These are phyloP conservation scores for Exserohilum rostratum DNA, from an alignment of 2,329 filamentous ascomycete genomes.

Conservation along the genomic window DNA sequence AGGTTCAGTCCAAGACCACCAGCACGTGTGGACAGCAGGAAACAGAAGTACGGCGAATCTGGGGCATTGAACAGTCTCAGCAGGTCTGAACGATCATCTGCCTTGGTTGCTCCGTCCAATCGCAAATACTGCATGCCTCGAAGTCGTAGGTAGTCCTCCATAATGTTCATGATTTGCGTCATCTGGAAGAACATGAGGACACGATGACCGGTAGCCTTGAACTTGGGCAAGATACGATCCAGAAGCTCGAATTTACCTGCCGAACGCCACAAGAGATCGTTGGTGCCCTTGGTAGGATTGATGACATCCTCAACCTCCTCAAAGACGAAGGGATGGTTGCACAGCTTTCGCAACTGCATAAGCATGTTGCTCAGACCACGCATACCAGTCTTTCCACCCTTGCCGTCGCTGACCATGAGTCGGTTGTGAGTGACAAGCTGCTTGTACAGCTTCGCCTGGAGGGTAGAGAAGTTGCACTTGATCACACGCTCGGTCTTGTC, in stretches of 20 bases:
- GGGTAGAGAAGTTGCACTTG: slow-evolving; percentile 96
- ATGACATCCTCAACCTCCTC: slow-evolving; percentile 98
- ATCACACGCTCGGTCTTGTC: slow-evolving; percentile 99
- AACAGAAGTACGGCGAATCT: slow-evolving; percentile 92
- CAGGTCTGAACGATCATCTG: slow-evolving; percentile 92
- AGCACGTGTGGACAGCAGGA: slow-evolving; percentile 96
- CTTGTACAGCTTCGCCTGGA: slow-evolving; percentile 94
- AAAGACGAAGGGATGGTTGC: slow-evolving; percentile 98
- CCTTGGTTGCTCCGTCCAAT: slow-evolving; percentile 95
- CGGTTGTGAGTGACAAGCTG: slow-evolving; percentile 97
- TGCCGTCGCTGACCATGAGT: slow-evolving; percentile 91
- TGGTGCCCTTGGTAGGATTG: slow-evolving; percentile 86
- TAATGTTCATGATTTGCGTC: slow-evolving; percentile 99
- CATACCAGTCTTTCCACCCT: slow-evolving; percentile 91
- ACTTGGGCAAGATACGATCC: slow-evolving; percentile 91
- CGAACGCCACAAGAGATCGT: slow-evolving; percentile 93
- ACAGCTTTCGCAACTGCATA: slow-evolving; percentile 98
- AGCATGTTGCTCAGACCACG: slow-evolving; percentile 99
- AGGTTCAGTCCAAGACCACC: slow-evolving; percentile 97
- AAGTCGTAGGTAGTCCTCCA: slow-evolving; percentile 95
- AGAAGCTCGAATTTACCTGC: slow-evolving; percentile 96
- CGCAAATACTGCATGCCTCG: slow-evolving; percentile 85
- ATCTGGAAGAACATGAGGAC: slow-evolving; percentile 99
- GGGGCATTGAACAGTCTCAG: slow-evolving; percentile 89
- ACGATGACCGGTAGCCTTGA: slow-evolving; percentile 86